Evolutionary conservation across 495 filamentous ascomycete species (phyloP).

Genomic region (Penicillium soppii): DNA sequence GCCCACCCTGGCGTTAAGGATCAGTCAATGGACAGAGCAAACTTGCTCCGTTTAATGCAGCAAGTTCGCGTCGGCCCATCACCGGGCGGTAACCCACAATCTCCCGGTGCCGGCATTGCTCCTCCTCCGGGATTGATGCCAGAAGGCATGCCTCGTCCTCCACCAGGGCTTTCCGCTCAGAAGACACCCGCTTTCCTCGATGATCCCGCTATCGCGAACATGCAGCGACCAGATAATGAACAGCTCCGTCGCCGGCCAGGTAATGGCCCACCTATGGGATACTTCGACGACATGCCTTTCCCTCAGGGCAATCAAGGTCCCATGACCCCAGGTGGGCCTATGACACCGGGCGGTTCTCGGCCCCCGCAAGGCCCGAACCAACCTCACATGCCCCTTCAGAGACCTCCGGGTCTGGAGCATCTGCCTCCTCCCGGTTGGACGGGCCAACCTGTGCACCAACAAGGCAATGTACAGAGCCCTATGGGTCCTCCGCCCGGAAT

Average conservation of each 20-base stretch:
- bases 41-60: slow-evolving; percentile 54
- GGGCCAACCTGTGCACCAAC: slow-evolving; percentile 37
- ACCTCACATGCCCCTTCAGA: slow-evolving; percentile 41
- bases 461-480: slow-evolving; percentile 37
- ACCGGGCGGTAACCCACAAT: slow-evolving; percentile 25
- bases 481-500: slow-evolving; percentile 50
- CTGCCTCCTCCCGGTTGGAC: slow-evolving; percentile 45
- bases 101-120: slow-evolving; percentile 33
- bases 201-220: slow-evolving; percentile 48
- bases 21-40: slow-evolving; percentile 46
- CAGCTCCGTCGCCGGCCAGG: slow-evolving; percentile 37
- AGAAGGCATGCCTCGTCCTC: slow-evolving; percentile 47
- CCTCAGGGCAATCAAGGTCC: slow-evolving; percentile 37
- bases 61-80: slow-evolving; percentile 41
- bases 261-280: slow-evolving; percentile 44
- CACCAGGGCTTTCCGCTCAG: slow-evolving; percentile 39
- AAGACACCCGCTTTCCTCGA: slow-evolving; percentile 46
- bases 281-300: slow-evolving; percentile 46
- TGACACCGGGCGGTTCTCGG: slow-evolving; percentile 39
- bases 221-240: slow-evolving; percentile 46
- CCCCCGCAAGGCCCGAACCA: slow-evolving; percentile 33
- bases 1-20: slow-evolving; percentile 28
- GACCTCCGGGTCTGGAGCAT: slow-evolving; percentile 51
- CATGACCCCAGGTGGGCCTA: slow-evolving; percentile 38
- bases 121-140: slow-evolving; percentile 43